phyloP scores from a whole-genome alignment of 2,329 filamentous ascomycete genomes.

The Ophiostoma sp. region DNA sequence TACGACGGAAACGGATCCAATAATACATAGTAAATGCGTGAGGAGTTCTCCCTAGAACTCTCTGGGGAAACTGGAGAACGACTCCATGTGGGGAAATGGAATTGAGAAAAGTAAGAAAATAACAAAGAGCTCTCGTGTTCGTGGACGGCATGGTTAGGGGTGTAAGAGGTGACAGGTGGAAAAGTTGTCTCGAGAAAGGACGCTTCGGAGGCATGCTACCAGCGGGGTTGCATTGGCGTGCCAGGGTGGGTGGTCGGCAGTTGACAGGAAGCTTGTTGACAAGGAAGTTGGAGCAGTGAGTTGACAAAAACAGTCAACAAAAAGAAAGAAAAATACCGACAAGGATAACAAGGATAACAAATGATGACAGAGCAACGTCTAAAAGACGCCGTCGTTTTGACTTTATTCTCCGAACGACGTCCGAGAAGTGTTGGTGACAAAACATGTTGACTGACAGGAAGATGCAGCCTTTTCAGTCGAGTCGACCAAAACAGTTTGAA shows the following conservation, averaged over 20 bases:
- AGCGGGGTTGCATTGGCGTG: constrained; percentile 19
- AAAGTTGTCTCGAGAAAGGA: neutral
- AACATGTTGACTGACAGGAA: neutral
- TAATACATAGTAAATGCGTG: too few relatives aligned
- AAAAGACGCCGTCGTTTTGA: neutral
- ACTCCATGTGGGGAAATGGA: neutral
- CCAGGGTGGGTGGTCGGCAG: constrained; percentile 13
- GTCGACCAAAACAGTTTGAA: neutral
- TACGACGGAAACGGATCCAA: neutral
- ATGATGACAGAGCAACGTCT: neutral
- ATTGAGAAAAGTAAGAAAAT: neutral
- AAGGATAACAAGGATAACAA: neutral
- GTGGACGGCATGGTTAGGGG: neutral
- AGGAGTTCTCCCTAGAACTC: neutral
- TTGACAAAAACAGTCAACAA: neutral
- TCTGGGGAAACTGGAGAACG: neutral
- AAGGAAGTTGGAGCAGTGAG: neutral
- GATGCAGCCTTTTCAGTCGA: neutral
- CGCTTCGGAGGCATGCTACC: constrained; percentile 24
- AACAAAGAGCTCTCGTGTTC: neutral
- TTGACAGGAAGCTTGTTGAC: constrained; percentile 3
- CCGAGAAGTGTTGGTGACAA: neutral
- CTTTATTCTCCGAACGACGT: neutral
- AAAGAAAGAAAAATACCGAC: neutral
- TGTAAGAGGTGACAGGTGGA: neutral